Base-by-base conservation (phyloP, 768 basidiomycete species). In the Lactarius psammicola region DNA sequence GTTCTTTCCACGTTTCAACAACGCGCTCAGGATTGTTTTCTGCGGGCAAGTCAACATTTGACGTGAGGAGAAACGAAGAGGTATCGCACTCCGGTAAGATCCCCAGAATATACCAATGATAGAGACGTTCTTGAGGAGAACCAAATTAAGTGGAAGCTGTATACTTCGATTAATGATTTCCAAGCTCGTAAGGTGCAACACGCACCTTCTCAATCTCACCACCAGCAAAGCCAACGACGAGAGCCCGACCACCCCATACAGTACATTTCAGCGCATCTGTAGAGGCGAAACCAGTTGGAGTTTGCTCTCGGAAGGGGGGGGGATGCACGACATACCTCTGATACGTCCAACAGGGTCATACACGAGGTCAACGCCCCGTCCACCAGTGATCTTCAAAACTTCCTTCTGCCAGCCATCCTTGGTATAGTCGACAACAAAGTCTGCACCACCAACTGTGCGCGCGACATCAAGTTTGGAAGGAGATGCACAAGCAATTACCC, bases 201-300 rank as follows among this genome's bases (percentile, higher is more conserved):
- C 73, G 11, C 57, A 90, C 89, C 80, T 93, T 92, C 75, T 95
- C 93, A 62, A 96, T 93, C 15, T 81, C 76, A 4, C 92, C 92
- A 8, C 83, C 90, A 4, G 90, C 93, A 75, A 95, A 98, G 7
- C 96, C 97, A 59, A 99, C 88, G n/a, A 98, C 90, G 13, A 99
- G 72, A 1, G 90, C 88, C 17, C 96, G 85, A 1, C 95, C 94
- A 74, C 95, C 95, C 88, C 95, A 98, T 0, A 90, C 91, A 63
- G 95, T 92, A 74, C 94, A 96, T 74, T 95, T 98, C 63, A 98
- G 74, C 56, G 84, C 89, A 74, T 93, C 94, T 92, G 54, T n/a
- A 66, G 68, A 60, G 62, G 64, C 26, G 8, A 61, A 40, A 62
- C 28, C 33, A 38, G 42, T 62, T 54, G 40, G 38, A 60, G 59